Evolutionary conservation across 2,329 filamentous ascomycete species (phyloP).

Genomic region (Stemphylium lycopersici): DNA sequence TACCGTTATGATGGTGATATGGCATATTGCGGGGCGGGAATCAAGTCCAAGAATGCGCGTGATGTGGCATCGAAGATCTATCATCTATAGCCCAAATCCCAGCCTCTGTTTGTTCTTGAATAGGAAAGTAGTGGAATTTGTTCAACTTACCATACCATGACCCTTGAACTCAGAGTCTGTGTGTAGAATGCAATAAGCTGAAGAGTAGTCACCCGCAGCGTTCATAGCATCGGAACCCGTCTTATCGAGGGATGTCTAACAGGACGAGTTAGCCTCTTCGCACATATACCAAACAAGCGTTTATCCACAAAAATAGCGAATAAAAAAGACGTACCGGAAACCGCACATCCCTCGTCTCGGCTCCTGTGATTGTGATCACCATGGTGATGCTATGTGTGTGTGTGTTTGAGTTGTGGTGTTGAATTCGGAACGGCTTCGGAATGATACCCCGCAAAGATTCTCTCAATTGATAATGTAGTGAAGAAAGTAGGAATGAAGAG

Average conservation of each 20-base stretch:
- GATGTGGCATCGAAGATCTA: background rate
- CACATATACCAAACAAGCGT: background rate
- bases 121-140: constrained; percentile 36
- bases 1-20: background rate
- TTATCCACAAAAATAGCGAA: background rate
- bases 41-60: background rate
- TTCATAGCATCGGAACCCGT: constrained; percentile 99
- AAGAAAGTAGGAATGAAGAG: background rate
- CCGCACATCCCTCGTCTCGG: constrained; percentile 56
- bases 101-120: too few relatives aligned
- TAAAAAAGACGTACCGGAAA: constrained; percentile 50
- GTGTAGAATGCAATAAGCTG: constrained; percentile 90
- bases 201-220: constrained; percentile 87
- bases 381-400: constrained; percentile 33
- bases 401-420: background rate
- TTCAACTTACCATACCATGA: constrained; percentile 74
- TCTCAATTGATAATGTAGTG: background rate
- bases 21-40: background rate
- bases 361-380: constrained; percentile 54
- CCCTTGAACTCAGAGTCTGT: constrained; percentile 75
- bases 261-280: background rate
- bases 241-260: constrained; percentile 85
- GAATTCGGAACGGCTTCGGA: constrained; percentile 15
- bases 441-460: constrained; percentile 10
- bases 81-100: too few relatives aligned